Conservation (phyloP, 495 filamentous ascomycete species). For the Stereocaulon alpinum region DNA sequence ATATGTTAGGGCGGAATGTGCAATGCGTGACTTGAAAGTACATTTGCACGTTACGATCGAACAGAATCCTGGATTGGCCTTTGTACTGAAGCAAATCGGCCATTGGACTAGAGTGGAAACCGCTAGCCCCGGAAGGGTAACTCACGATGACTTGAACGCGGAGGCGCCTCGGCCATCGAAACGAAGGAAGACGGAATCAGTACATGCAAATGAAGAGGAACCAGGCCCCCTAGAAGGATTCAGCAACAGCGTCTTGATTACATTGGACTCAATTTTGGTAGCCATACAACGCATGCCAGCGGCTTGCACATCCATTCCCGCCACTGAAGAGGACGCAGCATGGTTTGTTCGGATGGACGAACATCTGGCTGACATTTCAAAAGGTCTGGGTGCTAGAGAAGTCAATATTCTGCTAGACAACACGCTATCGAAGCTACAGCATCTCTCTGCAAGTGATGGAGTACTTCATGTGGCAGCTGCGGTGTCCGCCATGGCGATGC, state of each 20-base stretch:
- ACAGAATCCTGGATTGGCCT: constrained; percentile 48
- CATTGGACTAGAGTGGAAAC: constrained; percentile 31
- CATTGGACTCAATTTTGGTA: constrained; percentile 58
- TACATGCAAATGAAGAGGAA: constrained; percentile 10
- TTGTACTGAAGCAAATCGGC: constrained; percentile 50
- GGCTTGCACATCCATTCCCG: constrained; percentile 32
- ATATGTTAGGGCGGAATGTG: constrained; percentile 34
- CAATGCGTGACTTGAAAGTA: constrained; percentile 34
- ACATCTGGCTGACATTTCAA: constrained; percentile 44
- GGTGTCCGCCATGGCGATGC: constrained; percentile 54
- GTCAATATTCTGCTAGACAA: constrained; percentile 43
- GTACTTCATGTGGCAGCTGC: constrained; percentile 42
- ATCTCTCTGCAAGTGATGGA: constrained; percentile 32
- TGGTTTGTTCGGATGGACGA: constrained; percentile 55
- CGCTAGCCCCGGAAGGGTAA: neutral
- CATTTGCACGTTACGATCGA: constrained; percentile 35
- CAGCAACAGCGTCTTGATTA: constrained; percentile 46
- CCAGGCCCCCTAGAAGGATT: constrained; percentile 32
- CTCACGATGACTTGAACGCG: neutral
- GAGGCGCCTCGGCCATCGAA: too few relatives aligned
- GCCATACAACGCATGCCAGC: constrained; percentile 62
- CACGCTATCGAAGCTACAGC: constrained; percentile 39
- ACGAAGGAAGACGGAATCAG: too few relatives aligned
- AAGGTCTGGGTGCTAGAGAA: constrained; percentile 45
- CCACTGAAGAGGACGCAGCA: constrained; percentile 46